These are phyloP conservation scores for Ocimum tenuiflorum DNA, from an alignment of 257 asterid species.

Conservation along the genomic window DNA sequence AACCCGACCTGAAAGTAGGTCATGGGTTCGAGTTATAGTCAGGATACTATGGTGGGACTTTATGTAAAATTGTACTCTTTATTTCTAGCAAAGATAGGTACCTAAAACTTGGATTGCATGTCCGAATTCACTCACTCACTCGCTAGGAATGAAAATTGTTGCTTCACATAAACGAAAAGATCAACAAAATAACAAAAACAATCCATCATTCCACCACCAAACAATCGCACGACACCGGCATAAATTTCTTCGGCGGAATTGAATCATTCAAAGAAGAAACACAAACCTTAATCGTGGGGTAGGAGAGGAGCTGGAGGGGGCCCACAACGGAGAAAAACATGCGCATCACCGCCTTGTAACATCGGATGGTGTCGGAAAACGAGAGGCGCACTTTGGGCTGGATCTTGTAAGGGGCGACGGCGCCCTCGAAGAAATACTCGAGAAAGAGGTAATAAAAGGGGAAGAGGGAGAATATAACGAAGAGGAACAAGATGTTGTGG, in stretches of 20 bases:
- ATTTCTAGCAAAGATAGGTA: too few relatives aligned
- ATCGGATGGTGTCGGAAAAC: constrained; percentile 40
- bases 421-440: constrained; percentile 34
- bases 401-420: constrained; percentile 45
- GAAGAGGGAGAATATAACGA: constrained; percentile 53
- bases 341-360: constrained; percentile 81
- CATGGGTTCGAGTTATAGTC: too few relatives aligned
- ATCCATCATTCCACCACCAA: background rate
- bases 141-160: too few relatives aligned
- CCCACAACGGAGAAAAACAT: constrained; percentile 73
- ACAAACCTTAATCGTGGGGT: constrained; percentile 59
- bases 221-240: background rate
- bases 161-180: too few relatives aligned
- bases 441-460: constrained; percentile 63
- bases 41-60: too few relatives aligned
- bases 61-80: too few relatives aligned
- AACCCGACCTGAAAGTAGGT: too few relatives aligned
- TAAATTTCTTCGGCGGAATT: too few relatives aligned
- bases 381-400: constrained; percentile 71
- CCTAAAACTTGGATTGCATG: too few relatives aligned
- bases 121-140: too few relatives aligned
- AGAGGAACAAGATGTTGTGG: constrained; percentile 75
- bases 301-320: constrained; percentile 79
- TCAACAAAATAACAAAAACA: background rate
- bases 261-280: background rate